Evolutionary conservation across 2,329 filamentous ascomycete genomes (phyloP).

Genomic region (Alternaria triticina): DNA sequence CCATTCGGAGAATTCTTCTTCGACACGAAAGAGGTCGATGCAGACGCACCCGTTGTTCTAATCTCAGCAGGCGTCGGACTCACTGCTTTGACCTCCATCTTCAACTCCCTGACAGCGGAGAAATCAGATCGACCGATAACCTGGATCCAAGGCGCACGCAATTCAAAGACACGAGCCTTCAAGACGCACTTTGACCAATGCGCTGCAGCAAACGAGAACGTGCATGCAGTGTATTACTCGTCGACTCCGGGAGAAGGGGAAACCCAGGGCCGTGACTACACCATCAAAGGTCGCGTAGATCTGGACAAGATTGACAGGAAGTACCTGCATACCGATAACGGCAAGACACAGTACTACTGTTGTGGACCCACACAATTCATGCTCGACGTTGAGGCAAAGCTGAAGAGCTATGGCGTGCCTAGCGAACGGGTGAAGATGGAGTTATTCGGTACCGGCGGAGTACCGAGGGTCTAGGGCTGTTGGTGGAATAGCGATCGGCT

Average conservation of each 20-base stretch:
- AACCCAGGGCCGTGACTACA: conserved; percentile 62
- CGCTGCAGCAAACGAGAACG: conserved; percentile 53
- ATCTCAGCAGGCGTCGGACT: conserved; percentile 73
- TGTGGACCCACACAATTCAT: conserved; percentile 77
- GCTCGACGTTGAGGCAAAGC: conserved; percentile 61
- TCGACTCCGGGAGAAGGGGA: conserved; percentile 56
- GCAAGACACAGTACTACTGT: conserved; percentile 69
- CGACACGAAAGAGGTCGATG: conserved; percentile 54
- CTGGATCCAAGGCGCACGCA: conserved; percentile 68
- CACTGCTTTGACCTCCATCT: conserved; percentile 70
- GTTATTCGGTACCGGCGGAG: conserved; percentile 60
- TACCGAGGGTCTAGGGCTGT: conserved; percentile 34
- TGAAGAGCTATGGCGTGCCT: conserved; percentile 64
- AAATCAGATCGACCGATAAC: conserved; percentile 57
- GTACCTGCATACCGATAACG: conserved; percentile 63
- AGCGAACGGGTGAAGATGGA: conserved; percentile 69
- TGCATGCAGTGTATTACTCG: conserved; percentile 65
- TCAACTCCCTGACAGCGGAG: conserved; percentile 58
- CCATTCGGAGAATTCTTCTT: conserved; percentile 69
- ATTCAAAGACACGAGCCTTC: conserved; percentile 62
- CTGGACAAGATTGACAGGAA: conserved; percentile 62
- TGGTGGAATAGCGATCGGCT: background rate
- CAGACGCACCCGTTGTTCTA: conserved; percentile 64
- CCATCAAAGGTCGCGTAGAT: conserved; percentile 65
- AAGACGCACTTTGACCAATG: conserved; percentile 55